Conservation (phyloP, 2,329 filamentous ascomycete genomes). For the Nannizzia gypsea region DNA sequence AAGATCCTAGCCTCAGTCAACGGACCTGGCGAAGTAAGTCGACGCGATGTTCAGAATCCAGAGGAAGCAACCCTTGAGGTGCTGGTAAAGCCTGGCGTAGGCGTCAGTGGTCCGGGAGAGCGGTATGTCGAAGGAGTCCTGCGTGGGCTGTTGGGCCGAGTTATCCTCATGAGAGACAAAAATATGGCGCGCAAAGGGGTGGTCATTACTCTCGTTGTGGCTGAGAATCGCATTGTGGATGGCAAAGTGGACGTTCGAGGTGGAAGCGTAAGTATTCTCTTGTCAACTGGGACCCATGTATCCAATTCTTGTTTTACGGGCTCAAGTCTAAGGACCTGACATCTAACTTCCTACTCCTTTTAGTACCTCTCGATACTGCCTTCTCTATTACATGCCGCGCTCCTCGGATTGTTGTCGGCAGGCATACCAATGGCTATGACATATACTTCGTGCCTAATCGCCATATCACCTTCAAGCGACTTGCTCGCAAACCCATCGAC, state of each 20-base stretch:
- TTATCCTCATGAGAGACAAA: slow-evolving; percentile 34
- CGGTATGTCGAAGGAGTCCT: slow-evolving; percentile 61
- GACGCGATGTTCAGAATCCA: slow-evolving; percentile 71
- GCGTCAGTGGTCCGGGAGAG: slow-evolving; percentile 72
- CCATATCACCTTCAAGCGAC: slow-evolving; percentile 37
- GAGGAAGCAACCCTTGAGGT: slow-evolving; percentile 88
- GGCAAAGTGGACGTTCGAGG: slow-evolving; percentile 24
- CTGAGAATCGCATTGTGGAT: slow-evolving; percentile 25
- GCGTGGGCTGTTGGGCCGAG: slow-evolving; percentile 25
- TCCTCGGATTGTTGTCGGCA: slow-evolving; percentile 68
- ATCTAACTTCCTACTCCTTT: neutral
- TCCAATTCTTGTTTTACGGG: neutral
- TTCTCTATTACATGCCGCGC: slow-evolving; percentile 65
- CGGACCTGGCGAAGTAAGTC: slow-evolving; percentile 76
- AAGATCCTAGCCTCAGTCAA: slow-evolving; percentile 78
- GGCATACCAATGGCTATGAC: slow-evolving; percentile 68
- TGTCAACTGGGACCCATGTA: neutral
- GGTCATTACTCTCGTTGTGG: slow-evolving; percentile 33
- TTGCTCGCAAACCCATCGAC: slow-evolving; percentile 51
- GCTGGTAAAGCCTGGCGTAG: slow-evolving; percentile 71
- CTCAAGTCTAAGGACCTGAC: neutral
- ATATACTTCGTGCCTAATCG: slow-evolving; percentile 53
- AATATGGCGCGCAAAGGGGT: slow-evolving; percentile 32
- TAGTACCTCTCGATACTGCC: slow-evolving; percentile 72
- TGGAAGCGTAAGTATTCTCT: slow-evolving; percentile 25